Evolutionary conservation across 2,329 filamentous ascomycete species (phyloP).

Genomic region (Pyrenophora teres): DNA sequence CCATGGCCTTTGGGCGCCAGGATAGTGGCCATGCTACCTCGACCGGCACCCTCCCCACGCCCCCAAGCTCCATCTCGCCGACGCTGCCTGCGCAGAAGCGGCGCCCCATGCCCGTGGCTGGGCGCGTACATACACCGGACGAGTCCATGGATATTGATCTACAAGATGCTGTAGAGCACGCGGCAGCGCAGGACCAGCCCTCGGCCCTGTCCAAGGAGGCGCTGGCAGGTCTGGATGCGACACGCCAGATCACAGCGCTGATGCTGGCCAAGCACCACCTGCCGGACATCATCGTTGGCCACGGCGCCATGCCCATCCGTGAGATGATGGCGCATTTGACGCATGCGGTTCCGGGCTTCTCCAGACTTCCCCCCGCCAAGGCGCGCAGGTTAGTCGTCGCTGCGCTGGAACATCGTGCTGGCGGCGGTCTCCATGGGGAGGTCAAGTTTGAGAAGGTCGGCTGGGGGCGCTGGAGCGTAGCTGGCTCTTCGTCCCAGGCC

Average conservation of each 20-base stretch:
- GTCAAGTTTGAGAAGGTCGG: conserved; percentile 93
- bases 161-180: conserved; percentile 67
- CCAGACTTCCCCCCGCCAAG: conserved; percentile 84
- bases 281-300: conserved; percentile 84
- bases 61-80: conserved; percentile 93
- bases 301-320: conserved; percentile 90
- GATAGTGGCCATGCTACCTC: conserved; percentile 34
- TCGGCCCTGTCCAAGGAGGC: conserved; percentile 55
- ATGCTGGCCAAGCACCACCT: conserved; percentile 90
- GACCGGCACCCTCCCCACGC: conserved; percentile 72
- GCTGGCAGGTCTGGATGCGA: conserved; percentile 66
- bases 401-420: conserved; percentile 80
- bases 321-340: conserved; percentile 95
- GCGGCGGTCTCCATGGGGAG: conserved; percentile 65
- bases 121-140: conserved; percentile 52
- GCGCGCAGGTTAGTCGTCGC: conserved; percentile 90
- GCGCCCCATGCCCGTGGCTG: conserved; percentile 58
- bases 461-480: conserved; percentile 91
- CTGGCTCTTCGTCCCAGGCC: conserved; percentile 58
- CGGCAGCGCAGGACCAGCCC: conserved; percentile 51
- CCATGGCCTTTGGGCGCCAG: conserved; percentile 44
- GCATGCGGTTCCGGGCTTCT: conserved; percentile 90
- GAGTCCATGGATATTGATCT: conserved; percentile 82
- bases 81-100: conserved; percentile 80
- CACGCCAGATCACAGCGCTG: conserved; percentile 80